Evolutionary conservation across 257 asterid species (phyloP), one percentile per base, ranked within the genome.

Genomic region (Penstemon newberryi): DNA sequence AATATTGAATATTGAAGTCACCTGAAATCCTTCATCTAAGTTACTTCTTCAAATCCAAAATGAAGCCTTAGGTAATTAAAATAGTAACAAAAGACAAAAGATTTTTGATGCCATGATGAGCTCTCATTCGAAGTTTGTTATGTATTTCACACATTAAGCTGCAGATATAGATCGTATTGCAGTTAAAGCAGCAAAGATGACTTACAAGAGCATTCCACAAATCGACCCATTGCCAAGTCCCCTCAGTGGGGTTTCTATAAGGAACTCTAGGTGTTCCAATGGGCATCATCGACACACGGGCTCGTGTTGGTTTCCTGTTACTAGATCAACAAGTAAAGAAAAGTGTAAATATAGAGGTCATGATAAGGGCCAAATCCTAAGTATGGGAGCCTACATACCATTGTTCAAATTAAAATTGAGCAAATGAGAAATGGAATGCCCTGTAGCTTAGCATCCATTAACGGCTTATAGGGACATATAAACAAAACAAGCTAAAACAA

Each of bases 121-220:
- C 66, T 55, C 65, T 46, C 15, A 36, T 51, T 37, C 54, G 41
- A 40, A n/a, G 18, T 37, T 73, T 36, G 19, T 18, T 10, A 8
- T 4, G 51, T 33, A 10, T n/a, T 55, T 33, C 42, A 75, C 70
- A 63, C 12, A 65, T 6, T 13, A 12, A 65, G 36, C 1, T 7
- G 44, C 13, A 44, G 49, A 39, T 66, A 43, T 19, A 40, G 44
- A 61, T 25, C 45, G 69, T 66, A 49, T n/a, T 8, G 71, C 46
- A 60, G 46, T 7, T 50, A 56, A 25, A 66, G 65, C 10, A 76
- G 69, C 25, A 12, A 46, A 41, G 63, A 71, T 62, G 51, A 88
- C 97, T 85, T 83, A 94, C 99, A 70, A 94, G 97, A 79, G 96
- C 97, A 83, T 91, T 86, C 96, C 96, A 89, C 75, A 91, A 73